Conservation (phyloP, 208 protist genomes). For the Naegleria lovaniensis region DNA sequence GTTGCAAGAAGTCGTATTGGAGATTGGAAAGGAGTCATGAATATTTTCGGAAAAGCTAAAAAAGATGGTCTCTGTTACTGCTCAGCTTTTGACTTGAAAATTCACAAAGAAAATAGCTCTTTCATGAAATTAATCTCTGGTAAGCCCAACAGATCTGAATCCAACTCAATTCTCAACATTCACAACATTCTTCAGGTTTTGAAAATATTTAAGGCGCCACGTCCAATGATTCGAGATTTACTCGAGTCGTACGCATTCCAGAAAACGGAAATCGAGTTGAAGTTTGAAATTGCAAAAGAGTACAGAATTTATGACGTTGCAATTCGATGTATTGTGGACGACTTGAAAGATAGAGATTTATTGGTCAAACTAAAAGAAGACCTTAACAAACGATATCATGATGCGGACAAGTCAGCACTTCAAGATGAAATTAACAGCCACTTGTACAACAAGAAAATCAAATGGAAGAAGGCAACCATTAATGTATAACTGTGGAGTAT, state of each 20-base stretch:
- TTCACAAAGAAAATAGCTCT: neutral
- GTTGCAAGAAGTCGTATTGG: neutral
- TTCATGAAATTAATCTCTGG: neutral
- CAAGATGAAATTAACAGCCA: neutral
- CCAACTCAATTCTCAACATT: neutral
- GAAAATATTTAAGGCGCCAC: neutral
- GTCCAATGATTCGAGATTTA: neutral
- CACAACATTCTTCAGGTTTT: neutral
- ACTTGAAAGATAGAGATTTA: constrained; percentile 5
- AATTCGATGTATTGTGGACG: neutral
- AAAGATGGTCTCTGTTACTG: neutral
- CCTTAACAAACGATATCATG: neutral
- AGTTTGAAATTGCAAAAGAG: neutral
- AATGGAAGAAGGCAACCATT: constrained; percentile 15
- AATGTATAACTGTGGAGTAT: neutral
- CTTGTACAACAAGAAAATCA: neutral
- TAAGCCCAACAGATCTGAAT: neutral
- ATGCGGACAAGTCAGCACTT: neutral
- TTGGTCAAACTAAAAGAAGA: neutral
- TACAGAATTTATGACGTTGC: neutral
- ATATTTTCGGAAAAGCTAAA: neutral
- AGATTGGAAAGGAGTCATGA: neutral
- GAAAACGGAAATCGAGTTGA: neutral
- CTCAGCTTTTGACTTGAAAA: neutral
- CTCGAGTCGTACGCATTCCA: neutral